Evolutionary conservation across 1,284 basidiomycete genomes (phyloP).

Genomic region (Fistulina hepatica): DNA sequence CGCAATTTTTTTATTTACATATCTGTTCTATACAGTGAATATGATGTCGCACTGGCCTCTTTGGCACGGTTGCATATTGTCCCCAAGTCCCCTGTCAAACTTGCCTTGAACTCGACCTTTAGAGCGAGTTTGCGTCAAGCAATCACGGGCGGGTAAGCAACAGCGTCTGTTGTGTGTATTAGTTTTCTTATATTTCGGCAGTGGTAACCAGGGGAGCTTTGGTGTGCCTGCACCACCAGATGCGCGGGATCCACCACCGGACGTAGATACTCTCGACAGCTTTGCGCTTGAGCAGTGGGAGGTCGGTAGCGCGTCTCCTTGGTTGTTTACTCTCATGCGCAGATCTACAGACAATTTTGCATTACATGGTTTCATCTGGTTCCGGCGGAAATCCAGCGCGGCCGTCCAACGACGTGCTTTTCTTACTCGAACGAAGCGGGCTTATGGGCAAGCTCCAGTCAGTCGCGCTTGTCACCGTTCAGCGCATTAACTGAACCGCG

Average conservation of each 20-base stretch:
- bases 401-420: constrained; percentile 75
- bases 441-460: constrained; percentile 68
- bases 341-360: constrained; percentile 73
- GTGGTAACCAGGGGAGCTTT: constrained; percentile 85
- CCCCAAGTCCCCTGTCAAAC: constrained; percentile 46
- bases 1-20: constrained; percentile 12
- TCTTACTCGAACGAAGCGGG: constrained; percentile 75
- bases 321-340: background rate
- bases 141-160: constrained; percentile 80
- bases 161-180: background rate
- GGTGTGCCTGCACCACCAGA: constrained; percentile 71
- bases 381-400: constrained; percentile 55
- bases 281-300: constrained; percentile 95
- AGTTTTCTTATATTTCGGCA: constrained; percentile 24
- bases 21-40: constrained; percentile 39
- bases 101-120: constrained; percentile 67
- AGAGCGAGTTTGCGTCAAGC: constrained; percentile 76
- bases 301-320: constrained; percentile 30
- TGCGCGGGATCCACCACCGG: constrained; percentile 42
- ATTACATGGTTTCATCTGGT: constrained; percentile 97
- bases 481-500: constrained; percentile 11
- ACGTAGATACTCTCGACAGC: constrained; percentile 62
- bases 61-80: constrained; percentile 71
- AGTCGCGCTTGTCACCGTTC: constrained; percentile 17
- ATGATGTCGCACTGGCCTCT: constrained; percentile 58